phyloP scores from a whole-genome alignment of 768 basidiomycete genomes.

The Tulasnella calospora region DNA sequence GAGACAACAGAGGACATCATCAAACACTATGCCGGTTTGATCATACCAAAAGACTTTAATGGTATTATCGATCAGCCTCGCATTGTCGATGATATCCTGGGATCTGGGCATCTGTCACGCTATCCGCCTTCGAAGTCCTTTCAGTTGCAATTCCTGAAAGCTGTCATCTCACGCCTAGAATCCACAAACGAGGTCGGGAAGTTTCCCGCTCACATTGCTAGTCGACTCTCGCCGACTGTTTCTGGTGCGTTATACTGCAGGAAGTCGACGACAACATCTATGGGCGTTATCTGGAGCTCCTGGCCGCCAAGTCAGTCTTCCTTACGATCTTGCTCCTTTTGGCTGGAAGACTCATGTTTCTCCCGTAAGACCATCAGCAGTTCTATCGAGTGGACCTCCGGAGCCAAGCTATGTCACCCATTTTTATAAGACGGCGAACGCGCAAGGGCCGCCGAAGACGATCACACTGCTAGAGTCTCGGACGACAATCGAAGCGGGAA shows the following conservation, averaged over 20 bases:
- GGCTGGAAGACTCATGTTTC: not conserved
- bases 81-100: constrained; percentile 50
- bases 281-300: constrained; percentile 51
- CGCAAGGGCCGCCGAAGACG: constrained; percentile 26
- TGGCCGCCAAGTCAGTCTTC: constrained; percentile 31
- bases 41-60: not conserved
- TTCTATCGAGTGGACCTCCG: constrained; percentile 29
- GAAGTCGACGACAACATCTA: constrained; percentile 67
- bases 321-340: not conserved
- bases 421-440: constrained; percentile 33
- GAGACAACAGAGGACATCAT: not conserved
- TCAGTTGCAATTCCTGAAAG: constrained; percentile 69
- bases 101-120: constrained; percentile 47
- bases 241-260: constrained; percentile 27
- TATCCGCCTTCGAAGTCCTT: constrained; percentile 64
- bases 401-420: constrained; percentile 30
- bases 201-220: not conserved
- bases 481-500: constrained; percentile 67
- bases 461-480: constrained; percentile 67
- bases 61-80: constrained; percentile 43
- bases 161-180: constrained; percentile 56
- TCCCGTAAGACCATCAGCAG: constrained; percentile 33
- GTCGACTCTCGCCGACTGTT: not conserved
- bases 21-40: not conserved
- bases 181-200: constrained; percentile 42